Conservation (phyloP, 192 early-diverging fungal genomes). For the Bifiguratus adelaidae region DNA sequence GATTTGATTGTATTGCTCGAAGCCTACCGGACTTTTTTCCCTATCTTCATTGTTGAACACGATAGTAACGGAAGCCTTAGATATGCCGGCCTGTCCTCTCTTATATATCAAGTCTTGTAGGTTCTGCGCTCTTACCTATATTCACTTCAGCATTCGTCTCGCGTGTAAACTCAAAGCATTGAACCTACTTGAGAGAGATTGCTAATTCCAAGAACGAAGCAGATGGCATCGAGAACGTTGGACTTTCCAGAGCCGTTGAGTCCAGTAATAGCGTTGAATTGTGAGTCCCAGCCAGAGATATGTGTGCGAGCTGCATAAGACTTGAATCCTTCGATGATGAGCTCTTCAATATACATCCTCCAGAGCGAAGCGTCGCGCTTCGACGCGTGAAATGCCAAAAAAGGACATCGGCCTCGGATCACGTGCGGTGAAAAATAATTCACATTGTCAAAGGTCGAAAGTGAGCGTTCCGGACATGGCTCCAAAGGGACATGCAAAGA, state of each 20-base stretch:
- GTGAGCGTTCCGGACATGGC: too few species aligned
- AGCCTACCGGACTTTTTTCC: slow-evolving; percentile 78
- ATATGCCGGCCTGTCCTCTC: slow-evolving; percentile 97
- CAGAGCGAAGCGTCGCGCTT: too few species aligned
- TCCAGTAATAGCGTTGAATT: slow-evolving; percentile 98
- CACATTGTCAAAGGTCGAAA: too few species aligned
- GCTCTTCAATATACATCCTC: slow-evolving; percentile 93
- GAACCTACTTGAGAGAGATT: slow-evolving; percentile 73
- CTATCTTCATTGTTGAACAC: slow-evolving; percentile 90
- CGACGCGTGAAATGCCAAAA: too few species aligned
- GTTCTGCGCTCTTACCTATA: slow-evolving; percentile 78
- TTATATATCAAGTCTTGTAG: slow-evolving; percentile 98
- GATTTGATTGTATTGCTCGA: slow-evolving; percentile 75
- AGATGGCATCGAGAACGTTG: slow-evolving; percentile 97
- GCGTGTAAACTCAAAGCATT: neutral
- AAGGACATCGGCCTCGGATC: too few species aligned
- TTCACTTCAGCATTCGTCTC: neutral
- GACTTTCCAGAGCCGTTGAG: slow-evolving; percentile 98
- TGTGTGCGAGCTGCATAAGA: slow-evolving; percentile 92
- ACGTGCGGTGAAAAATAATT: too few species aligned
- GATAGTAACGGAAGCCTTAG: slow-evolving; percentile 93
- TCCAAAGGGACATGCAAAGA: too few species aligned
- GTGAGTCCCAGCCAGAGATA: slow-evolving; percentile 95
- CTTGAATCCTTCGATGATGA: slow-evolving; percentile 98
- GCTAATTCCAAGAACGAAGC: slow-evolving; percentile 96